Evolutionary conservation across 2,329 filamentous ascomycete species (phyloP).

Genomic region (Calonectria pseudoreteaudii): DNA sequence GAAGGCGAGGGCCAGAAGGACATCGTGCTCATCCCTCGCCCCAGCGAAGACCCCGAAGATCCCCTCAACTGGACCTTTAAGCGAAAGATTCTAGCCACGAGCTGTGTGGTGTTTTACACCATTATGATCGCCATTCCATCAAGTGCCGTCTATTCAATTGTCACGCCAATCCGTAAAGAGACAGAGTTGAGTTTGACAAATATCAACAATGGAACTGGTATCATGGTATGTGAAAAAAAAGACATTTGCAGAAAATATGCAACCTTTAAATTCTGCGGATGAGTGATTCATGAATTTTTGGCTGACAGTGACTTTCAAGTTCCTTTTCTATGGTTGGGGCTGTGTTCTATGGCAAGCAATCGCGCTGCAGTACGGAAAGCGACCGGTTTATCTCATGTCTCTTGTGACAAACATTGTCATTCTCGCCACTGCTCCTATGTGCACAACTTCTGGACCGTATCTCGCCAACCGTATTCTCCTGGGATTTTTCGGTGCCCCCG

Average conservation of each 20-base stretch:
- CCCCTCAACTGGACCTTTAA: conserved; percentile 41
- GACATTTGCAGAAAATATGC: not conserved
- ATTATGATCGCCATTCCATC: conserved; percentile 36
- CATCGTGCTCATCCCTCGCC: conserved; percentile 39
- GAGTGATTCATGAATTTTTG: not conserved
- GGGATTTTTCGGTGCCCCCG: conserved; percentile 43
- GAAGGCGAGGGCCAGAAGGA: conserved; percentile 19
- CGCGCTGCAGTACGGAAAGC: conserved; percentile 47
- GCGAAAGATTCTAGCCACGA: conserved; percentile 36
- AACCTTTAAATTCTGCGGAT: not conserved
- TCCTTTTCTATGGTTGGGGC: conserved; percentile 49
- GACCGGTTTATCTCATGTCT: conserved; percentile 46
- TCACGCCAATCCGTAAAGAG: conserved; percentile 42
- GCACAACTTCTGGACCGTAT: conserved; percentile 39
- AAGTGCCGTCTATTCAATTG: conserved; percentile 46
- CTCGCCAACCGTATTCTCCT: conserved; percentile 44
- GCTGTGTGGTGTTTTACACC: conserved; percentile 40
- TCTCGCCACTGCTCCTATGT: conserved; percentile 42
- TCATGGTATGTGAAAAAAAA: conserved; percentile 36
- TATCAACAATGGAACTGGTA: conserved; percentile 47
- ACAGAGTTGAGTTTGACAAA: conserved; percentile 38
- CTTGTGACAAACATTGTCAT: conserved; percentile 41
- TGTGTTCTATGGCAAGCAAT: conserved; percentile 49
- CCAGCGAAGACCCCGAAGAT: conserved; percentile 41
- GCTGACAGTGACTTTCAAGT: conserved; percentile 20